Conservation (phyloP, 2,329 filamentous ascomycete genomes). For the Achaetomium macrosporum region DNA sequence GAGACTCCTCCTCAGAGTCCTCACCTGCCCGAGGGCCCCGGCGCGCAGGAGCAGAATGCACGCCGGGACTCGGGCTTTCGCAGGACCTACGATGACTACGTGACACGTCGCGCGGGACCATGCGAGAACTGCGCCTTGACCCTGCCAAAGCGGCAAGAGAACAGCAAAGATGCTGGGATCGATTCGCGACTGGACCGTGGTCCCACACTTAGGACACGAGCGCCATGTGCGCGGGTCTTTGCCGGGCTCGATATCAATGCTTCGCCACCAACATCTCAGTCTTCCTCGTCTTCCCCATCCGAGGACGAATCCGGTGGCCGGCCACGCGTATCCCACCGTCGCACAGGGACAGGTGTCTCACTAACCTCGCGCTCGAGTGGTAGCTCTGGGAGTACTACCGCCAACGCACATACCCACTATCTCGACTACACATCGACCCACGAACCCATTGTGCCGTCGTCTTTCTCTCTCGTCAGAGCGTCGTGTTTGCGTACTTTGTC, state of each 20-base stretch:
- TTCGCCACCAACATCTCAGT: conserved; percentile 48
- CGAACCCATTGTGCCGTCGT: conserved; percentile 54
- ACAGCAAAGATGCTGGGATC: conserved; percentile 37
- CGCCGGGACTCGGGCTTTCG: conserved; percentile 55
- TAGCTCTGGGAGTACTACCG: conserved; percentile 39
- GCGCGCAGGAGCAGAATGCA: conserved; percentile 25
- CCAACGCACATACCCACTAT: conserved; percentile 51
- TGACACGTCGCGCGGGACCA: conserved; percentile 56
- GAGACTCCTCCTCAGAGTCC: conserved; percentile 57
- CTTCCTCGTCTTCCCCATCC: conserved; percentile 34
- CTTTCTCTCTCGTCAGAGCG: conserved; percentile 61
- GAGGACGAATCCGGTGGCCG: conserved; percentile 38
- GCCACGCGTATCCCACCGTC: conserved; percentile 30
- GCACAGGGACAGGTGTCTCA: conserved; percentile 40
- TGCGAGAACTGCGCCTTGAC: conserved; percentile 66
- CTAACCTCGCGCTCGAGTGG: conserved; percentile 48
- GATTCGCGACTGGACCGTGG: conserved; percentile 22
- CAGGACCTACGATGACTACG: conserved; percentile 60
- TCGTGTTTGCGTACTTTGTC: conserved; percentile 62
- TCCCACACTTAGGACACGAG: conserved; percentile 55
- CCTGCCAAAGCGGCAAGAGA: conserved; percentile 45
- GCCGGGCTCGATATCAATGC: conserved; percentile 37
- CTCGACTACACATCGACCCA: conserved; percentile 64
- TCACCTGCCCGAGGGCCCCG: conserved; percentile 34
- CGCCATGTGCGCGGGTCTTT: conserved; percentile 54